Percentiles rank a stretch among this genome's conserved stretches.
These are phyloP conservation scores for Hypoxylon subgilvum DNA, from an alignment of 495 filamentous ascomycete genomes.

Conservation along the genomic window DNA sequence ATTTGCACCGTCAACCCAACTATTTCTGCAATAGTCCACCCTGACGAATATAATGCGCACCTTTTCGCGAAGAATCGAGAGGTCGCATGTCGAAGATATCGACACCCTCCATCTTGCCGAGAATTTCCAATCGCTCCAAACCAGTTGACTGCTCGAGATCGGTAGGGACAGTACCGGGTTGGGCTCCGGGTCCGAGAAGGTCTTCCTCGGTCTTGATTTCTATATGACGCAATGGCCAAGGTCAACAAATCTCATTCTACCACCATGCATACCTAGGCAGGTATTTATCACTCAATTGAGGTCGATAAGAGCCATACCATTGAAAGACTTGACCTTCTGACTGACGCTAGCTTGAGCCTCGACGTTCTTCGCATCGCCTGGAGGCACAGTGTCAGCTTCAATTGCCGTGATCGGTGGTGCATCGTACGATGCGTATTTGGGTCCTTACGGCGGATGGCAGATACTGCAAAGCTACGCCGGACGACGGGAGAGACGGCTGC, in stretches of 20 bases:
- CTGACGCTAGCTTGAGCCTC: slow-evolving; percentile 21
- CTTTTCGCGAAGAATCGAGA: slow-evolving; percentile 85
- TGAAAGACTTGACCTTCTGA: slow-evolving; percentile 39
- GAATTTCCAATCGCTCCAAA: slow-evolving; percentile 96
- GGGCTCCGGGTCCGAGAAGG: slow-evolving; percentile 81
- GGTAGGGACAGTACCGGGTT: slow-evolving; percentile 82
- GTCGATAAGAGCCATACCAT: slow-evolving; percentile 24
- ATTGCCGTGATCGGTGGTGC: slow-evolving; percentile 8
- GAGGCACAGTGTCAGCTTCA: slow-evolving; percentile 33
- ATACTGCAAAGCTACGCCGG: slow-evolving; percentile 63
- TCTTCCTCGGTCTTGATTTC: slow-evolving; percentile 83
- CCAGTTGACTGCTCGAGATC: slow-evolving; percentile 94
- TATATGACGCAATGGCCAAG: slow-evolving; percentile 47
- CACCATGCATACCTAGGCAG: not conserved
- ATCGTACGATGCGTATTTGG: slow-evolving; percentile 31
- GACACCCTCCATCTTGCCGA: slow-evolving; percentile 98
- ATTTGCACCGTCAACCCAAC: slow-evolving; percentile 19
- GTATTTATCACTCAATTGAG: slow-evolving; percentile 7
- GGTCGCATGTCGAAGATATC: slow-evolving; percentile 99
- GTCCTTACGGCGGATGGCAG: slow-evolving; percentile 64
- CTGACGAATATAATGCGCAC: slow-evolving; percentile 53
- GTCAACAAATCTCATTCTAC: slow-evolving; percentile 29
- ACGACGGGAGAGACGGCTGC: slow-evolving; percentile 65
- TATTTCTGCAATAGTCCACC: not conserved
- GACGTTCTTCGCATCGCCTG: slow-evolving; percentile 41